Conservation (phyloP, 176 grass and related monocot species). For the Canna indica region DNA sequence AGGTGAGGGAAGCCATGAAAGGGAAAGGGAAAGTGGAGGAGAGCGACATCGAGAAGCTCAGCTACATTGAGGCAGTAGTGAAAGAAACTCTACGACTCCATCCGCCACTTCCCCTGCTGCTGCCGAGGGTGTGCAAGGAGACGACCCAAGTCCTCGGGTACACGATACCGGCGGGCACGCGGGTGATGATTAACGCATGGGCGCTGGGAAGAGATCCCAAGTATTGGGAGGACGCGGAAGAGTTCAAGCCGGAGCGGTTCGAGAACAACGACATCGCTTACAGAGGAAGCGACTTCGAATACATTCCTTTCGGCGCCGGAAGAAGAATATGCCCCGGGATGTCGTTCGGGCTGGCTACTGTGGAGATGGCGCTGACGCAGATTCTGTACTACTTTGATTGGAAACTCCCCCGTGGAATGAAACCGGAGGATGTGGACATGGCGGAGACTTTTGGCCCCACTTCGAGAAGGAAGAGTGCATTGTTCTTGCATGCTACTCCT, state of each 20-base stretch:
- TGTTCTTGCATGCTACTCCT: no score
- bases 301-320: not conserved
- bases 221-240: not conserved
- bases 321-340: no score
- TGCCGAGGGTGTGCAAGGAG: not conserved
- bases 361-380: not conserved
- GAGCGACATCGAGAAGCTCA: not conserved
- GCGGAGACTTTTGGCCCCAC: no score
- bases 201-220: not conserved
- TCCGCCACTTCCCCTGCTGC: not conserved
- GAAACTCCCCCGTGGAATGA: not conserved
- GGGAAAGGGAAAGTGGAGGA: not conserved
- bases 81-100: no score
- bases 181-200: not conserved
- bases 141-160: not conserved
- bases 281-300: not conserved
- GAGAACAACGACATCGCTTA: not conserved
- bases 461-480: no score
- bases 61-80: not conserved
- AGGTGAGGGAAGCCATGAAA: not conserved
- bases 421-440: not conserved
- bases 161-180: not conserved
- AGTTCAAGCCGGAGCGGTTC: conserved; percentile 1
- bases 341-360: not conserved
- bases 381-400: not conserved